phyloP scores from a whole-genome alignment of 2,329 filamentous ascomycete species.

The Botrytis squamosa region DNA sequence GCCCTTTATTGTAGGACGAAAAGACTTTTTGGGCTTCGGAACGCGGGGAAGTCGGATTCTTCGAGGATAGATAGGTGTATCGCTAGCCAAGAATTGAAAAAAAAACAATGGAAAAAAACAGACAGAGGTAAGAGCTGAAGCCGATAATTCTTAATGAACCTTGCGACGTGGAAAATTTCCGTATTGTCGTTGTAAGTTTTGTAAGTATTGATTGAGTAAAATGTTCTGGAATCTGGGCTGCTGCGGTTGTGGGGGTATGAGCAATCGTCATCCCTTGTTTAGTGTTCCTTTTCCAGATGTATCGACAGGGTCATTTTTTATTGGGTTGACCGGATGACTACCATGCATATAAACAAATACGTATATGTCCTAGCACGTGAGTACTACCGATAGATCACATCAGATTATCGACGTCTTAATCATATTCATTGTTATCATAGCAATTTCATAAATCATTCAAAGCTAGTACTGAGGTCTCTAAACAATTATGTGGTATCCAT shows the following conservation, averaged over 20 bases:
- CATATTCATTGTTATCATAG: neutral
- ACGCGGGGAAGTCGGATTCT: conserved; percentile 15
- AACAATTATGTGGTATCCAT: neutral
- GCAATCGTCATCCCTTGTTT: neutral
- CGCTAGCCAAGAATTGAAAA: neutral
- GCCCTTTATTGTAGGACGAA: neutral
- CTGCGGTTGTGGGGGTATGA: neutral
- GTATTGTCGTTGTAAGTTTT: neutral
- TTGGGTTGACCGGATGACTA: neutral
- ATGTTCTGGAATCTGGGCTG: conserved; percentile 10
- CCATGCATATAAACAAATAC: neutral
- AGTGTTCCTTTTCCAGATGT: neutral
- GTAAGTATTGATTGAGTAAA: neutral
- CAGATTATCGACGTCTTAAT: neutral
- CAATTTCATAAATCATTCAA: neutral
- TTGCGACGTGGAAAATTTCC: neutral
- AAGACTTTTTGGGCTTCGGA: conserved; percentile 6
- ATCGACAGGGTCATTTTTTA: neutral
- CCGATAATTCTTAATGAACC: too few relatives aligned
- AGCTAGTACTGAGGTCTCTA: neutral
- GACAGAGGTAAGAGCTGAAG: neutral
- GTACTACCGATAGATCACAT: neutral
- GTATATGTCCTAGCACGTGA: neutral
- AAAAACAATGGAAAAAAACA: neutral
- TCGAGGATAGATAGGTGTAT: neutral